These are phyloP conservation scores for Mrakia gelida DNA, from an alignment of 768 basidiomycete genomes.

Conservation along the genomic window DNA sequence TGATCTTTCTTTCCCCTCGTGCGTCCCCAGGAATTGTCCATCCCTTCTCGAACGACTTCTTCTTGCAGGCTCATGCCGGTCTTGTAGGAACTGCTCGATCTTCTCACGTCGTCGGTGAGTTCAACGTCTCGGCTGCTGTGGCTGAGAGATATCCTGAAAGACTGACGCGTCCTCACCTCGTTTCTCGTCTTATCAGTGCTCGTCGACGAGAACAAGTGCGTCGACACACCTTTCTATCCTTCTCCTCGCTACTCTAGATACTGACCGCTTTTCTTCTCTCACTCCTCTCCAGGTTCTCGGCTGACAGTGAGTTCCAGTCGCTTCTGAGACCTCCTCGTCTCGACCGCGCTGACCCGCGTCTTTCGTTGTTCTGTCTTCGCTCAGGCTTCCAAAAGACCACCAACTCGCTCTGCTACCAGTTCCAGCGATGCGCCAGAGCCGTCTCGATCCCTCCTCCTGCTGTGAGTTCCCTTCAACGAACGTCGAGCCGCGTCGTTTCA, in stretches of 20 bases:
- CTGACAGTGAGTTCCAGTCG: neutral
- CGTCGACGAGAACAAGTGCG: slow-evolving; percentile 17
- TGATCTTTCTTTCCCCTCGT: neutral
- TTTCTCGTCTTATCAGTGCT: slow-evolving; percentile 23
- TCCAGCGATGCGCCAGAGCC: slow-evolving; percentile 36
- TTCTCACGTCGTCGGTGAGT: slow-evolving; percentile 31
- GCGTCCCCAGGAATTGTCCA: neutral
- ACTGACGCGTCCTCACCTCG: neutral
- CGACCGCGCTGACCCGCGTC: neutral
- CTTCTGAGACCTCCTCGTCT: neutral
- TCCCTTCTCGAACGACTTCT: slow-evolving; percentile 27
- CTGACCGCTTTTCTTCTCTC: neutral
- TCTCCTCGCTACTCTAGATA: neutral
- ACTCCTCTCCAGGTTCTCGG: neutral
- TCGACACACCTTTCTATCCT: neutral
- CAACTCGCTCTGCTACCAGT: slow-evolving; percentile 36
- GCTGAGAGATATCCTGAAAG: neutral
- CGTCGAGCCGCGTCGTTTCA: too few relatives aligned
- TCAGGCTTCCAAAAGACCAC: neutral
- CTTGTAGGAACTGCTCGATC: slow-evolving; percentile 35
- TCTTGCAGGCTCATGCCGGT: slow-evolving; percentile 35
- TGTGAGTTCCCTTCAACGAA: neutral
- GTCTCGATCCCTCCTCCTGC: slow-evolving; percentile 28
- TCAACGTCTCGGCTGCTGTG: neutral
- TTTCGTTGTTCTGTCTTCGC: neutral